These are phyloP conservation scores for Senna siamea DNA, from an alignment of 306 rosid species.

Conservation along the genomic window DNA sequence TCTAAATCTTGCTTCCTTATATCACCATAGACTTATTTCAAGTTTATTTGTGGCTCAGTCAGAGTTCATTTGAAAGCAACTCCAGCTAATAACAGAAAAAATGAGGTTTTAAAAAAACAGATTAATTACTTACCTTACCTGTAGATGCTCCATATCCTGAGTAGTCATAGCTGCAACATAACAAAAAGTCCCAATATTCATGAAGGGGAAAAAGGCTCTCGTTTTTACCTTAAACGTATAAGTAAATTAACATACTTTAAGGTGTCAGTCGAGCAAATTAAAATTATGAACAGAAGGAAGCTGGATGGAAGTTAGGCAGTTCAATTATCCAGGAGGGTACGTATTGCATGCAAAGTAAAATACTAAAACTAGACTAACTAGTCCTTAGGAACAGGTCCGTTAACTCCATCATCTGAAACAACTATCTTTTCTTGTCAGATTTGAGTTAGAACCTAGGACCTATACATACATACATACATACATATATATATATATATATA, in stretches of 20 bases:
- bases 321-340: slow-evolving; percentile 8
- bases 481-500: too few relatives aligned
- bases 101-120: background rate
- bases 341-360: background rate
- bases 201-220: background rate
- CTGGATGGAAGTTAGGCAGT: slow-evolving; percentile 3
- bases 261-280: slow-evolving; percentile 16
- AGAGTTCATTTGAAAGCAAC: slow-evolving; percentile 5
- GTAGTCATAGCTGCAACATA: slow-evolving; percentile 85
- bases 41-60: background rate
- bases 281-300: background rate
- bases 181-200: slow-evolving; percentile 33
- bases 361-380: slow-evolving; percentile 12
- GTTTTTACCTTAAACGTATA: background rate
- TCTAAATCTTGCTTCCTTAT: slow-evolving; percentile 17
- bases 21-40: background rate
- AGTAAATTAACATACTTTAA: too few relatives aligned
- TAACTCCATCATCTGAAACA: background rate
- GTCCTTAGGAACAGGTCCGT: background rate
- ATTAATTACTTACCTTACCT: slow-evolving; percentile 77
- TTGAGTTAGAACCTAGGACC: background rate
- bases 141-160: slow-evolving; percentile 96
- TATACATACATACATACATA: too few relatives aligned
- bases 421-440: background rate
- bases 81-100: background rate